Base-by-base conservation (phyloP, 257 asterid genomes). In the Capsicum chinense region DNA sequence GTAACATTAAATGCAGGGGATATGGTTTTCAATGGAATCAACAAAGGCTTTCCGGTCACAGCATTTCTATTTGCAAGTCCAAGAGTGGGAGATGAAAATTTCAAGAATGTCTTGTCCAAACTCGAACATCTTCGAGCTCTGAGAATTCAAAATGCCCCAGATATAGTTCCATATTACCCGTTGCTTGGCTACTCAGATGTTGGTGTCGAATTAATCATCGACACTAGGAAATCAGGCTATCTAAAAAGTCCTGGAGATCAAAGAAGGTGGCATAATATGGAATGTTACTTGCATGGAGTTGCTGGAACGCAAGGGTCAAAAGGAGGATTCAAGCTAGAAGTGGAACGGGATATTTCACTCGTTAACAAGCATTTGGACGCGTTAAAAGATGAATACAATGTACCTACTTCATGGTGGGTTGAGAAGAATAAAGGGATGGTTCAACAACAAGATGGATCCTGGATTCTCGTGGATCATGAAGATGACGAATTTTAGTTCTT, bases 271-370 rank as follows among this genome's bases (percentile, higher is more conserved):
- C 95, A 93, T 81, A 70, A 50, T 16, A n/a, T 90, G 86, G 97
- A 92, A 87, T 86, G 82, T 79, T 90, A 92, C 83, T 58, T 93
- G 87, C 96, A 91, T 83, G 2, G 88, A 48, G 6, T 93, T 52
- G 88, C 92, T 1, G 89, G 89, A 33, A 84, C 83, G 6, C 86
- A 80, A 37, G 92, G 92, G 58, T 17, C 64, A 19, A 44, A 63
- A 68, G 89, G 71, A n/a, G 87, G 86, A 50, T 86, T 84, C 60
- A 78, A 85, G 47, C 54, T 86, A n/a, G 87, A 63, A 66, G 83
- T 83, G 50, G 35, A 81, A 14, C 84, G 96, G 39, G 91, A 86
- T 37, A 16, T 92, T 60, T 68, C 87, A 8, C 87, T 92, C 17
- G 88, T 90, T 13, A 90, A 90, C 83, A 93, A 93, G 87, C 2